Base-by-base conservation (phyloP, 192 early-diverging fungal species). In the Mortierella alpina region DNA sequence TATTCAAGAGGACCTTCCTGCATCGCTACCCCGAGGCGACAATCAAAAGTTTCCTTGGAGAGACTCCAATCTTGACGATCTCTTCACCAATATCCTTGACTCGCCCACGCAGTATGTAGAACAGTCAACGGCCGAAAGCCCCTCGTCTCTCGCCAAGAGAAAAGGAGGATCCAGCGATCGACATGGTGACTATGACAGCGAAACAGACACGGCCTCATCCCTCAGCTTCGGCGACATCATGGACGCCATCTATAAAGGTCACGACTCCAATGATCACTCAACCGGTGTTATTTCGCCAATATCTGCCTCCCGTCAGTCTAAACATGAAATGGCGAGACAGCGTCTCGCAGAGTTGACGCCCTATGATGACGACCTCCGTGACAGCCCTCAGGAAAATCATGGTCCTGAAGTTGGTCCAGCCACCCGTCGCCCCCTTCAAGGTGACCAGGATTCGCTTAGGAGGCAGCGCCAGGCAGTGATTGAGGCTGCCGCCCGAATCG, bases 51-150 rank as follows among this genome's bases (percentile, higher is more conserved):
- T 50, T 53, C 74, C 74, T 15, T 76, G 74, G 74, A 52, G 74
- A 49, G 67, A 76, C 20, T 59, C 74, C 3, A 76, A 69, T 47
- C 66, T 69, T 12, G 61, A 69, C 0, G 63, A 62, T n/a, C 63
- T 76, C 61, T 76, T 76, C 42, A 68, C 66, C 22, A 58, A 76
- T n/a, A 14, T 76, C n/a, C 18, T 59, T 41, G 67, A 69, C 39
- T 60, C 60, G 7, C 66, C 63, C 6, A 39, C 39, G 14, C 60
- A 61, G 8, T 9, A 42, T 2, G 46, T 58, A 40, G 6, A 47
- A 45, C 72, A 61, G 64, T 74, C 47, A 20, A 42, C n/a, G 66
- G 46, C 45, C 51, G 64, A 74, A 42, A 51, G 44, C 58, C 52
- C 54, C 23, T 42, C 31, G 45, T 6, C 20, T 15, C 18, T 41